These are phyloP conservation scores for Aspergillus funiculosus DNA, from an alignment of 495 filamentous ascomycete genomes.

Conservation along the genomic window DNA sequence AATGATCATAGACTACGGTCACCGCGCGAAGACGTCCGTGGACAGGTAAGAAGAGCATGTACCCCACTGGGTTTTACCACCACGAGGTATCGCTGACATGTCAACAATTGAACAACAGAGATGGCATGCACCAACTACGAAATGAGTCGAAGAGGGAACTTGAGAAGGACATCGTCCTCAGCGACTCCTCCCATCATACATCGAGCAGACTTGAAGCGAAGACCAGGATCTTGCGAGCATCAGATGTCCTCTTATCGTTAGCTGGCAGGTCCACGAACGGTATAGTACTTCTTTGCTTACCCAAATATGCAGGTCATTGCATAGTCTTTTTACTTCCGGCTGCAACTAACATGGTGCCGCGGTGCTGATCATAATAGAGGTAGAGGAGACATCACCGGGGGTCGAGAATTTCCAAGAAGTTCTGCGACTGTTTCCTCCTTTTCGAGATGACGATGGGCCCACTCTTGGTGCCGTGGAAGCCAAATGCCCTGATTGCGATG, in stretches of 20 bases:
- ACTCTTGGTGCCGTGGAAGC: slow-evolving; percentile 22
- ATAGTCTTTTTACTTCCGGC: neutral
- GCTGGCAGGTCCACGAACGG: slow-evolving; percentile 20
- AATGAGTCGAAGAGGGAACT: slow-evolving; percentile 14
- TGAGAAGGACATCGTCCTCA: slow-evolving; percentile 17
- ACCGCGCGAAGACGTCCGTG: slow-evolving; percentile 4
- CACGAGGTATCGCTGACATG: neutral
- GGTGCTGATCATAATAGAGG: slow-evolving; percentile 1
- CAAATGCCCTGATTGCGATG: slow-evolving; percentile 28
- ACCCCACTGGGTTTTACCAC: neutral
- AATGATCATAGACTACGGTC: slow-evolving; percentile 10
- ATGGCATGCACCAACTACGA: slow-evolving; percentile 7
- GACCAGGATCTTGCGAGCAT: slow-evolving; percentile 20
- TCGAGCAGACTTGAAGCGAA: slow-evolving; percentile 15
- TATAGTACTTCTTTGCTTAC: slow-evolving; percentile 13
- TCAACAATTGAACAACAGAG: slow-evolving; percentile 9
- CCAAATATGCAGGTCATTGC: slow-evolving; percentile 3
- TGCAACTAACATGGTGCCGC: neutral
- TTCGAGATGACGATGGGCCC: slow-evolving; percentile 24
- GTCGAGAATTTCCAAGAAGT: slow-evolving; percentile 27
- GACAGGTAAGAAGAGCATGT: slow-evolving; percentile 16
- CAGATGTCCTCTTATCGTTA: slow-evolving; percentile 22
- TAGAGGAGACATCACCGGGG: slow-evolving; percentile 9
- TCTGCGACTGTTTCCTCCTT: slow-evolving; percentile 26
- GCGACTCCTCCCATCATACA: slow-evolving; percentile 10